These are phyloP conservation scores for Onygenales sp. DNA, from an alignment of 2,329 filamentous ascomycete genomes.

Conservation along the genomic window DNA sequence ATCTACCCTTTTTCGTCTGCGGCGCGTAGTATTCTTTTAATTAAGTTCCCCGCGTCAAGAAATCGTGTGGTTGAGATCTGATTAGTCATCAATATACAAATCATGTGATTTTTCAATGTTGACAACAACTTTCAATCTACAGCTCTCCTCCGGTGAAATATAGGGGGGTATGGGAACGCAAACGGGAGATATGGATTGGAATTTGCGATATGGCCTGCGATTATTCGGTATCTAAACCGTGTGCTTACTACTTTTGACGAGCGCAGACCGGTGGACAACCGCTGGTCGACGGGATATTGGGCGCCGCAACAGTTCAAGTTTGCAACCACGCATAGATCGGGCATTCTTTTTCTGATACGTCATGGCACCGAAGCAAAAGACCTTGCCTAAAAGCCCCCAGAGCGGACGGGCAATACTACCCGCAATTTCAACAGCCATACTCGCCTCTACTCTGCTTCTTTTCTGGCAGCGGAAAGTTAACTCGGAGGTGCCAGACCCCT, in stretches of 20 bases:
- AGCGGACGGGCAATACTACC: not conserved
- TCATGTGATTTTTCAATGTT: not conserved
- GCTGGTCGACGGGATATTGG: no score
- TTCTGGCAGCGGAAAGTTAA: slow-evolving; percentile 39
- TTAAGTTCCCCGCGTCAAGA: not conserved
- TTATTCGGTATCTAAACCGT: no score
- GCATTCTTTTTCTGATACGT: not conserved
- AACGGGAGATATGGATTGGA: no score
- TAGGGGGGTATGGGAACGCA: no score
- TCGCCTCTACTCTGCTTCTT: slow-evolving; percentile 24
- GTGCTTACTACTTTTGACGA: no score
- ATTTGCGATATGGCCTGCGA: no score
- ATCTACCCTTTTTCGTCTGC: not conserved
- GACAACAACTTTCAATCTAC: no score
- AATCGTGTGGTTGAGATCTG: not conserved
- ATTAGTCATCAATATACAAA: not conserved
- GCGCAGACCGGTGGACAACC: no score
- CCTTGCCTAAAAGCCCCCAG: not conserved
- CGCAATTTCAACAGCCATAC: not conserved
- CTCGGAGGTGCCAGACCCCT: slow-evolving; percentile 45
- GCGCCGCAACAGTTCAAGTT: no score
- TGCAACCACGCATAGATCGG: no score
- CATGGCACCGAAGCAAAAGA: not conserved
- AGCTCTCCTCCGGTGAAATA: no score
- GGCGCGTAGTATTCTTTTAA: not conserved